Conservation (phyloP, 129 eudicot species). For the Heracleum sosnowskyi region DNA sequence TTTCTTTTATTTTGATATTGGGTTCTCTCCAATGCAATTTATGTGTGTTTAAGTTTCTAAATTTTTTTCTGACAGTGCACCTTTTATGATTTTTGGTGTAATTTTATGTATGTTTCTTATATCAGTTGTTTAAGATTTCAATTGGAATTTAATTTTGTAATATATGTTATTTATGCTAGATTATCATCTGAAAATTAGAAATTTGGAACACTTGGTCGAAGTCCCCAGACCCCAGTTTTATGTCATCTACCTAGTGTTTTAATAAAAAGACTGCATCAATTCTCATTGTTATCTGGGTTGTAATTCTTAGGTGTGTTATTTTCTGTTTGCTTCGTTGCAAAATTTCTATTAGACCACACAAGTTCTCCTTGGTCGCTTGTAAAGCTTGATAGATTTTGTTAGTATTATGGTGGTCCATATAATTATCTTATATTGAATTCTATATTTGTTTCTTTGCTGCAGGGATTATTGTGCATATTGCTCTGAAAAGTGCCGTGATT, state of each 20-base stretch:
- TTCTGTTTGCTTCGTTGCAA: background rate
- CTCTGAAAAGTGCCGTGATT: background rate
- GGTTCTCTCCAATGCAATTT: background rate
- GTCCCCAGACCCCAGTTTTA: background rate
- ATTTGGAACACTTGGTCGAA: background rate
- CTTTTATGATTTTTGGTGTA: background rate
- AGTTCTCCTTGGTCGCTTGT: background rate
- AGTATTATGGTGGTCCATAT: background rate
- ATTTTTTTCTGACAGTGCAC: background rate
- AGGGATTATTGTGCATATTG: slow-evolving; percentile 11
- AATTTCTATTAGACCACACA: background rate
- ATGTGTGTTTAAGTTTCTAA: background rate
- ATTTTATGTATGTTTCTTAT: too few relatives aligned
- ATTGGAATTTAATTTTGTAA: background rate
- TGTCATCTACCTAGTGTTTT: background rate
- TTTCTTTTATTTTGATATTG: background rate
- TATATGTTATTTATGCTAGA: background rate
- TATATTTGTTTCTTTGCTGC: background rate
- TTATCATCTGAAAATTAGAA: background rate
- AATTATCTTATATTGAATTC: background rate
- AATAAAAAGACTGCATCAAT: background rate
- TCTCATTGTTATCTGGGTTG: background rate
- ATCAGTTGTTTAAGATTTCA: background rate
- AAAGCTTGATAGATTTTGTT: background rate
- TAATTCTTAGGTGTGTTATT: background rate